These are phyloP conservation scores for Phytophthora palmivora DNA, from an alignment of 352 stramenopile species.

Conservation along the genomic window DNA sequence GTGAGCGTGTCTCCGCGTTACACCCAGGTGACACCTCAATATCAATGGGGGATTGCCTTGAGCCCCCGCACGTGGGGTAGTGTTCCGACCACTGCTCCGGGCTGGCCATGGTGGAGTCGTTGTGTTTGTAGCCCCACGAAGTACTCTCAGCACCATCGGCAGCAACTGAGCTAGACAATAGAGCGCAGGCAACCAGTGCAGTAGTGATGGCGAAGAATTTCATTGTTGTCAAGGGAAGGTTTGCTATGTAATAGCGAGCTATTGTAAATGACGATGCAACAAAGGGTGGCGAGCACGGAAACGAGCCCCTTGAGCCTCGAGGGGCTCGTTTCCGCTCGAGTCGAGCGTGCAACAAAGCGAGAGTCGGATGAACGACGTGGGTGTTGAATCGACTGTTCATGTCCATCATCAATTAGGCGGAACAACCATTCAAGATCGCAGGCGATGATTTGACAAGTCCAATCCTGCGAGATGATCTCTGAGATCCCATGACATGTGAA, in stretches of 20 bases:
- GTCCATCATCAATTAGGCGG: too few species aligned
- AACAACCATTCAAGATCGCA: conserved; percentile 12
- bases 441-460: conserved; percentile 24
- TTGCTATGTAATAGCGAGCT: conserved; percentile 14
- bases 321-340: too few species aligned
- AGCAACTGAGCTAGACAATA: conserved; percentile 8
- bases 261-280: conserved; percentile 23
- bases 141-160: conserved; percentile 9
- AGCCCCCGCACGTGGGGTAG: conserved; percentile 36
- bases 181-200: conserved; percentile 14
- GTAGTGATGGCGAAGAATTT: conserved; percentile 20
- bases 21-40: too few species aligned
- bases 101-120: conserved; percentile 19
- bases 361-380: conserved; percentile 1
- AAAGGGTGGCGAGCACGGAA: conserved; percentile 7
- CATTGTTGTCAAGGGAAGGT: too few species aligned
- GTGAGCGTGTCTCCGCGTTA: too few species aligned
- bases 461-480: too few species aligned
- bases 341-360: not conserved
- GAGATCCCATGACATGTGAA: conserved; percentile 3
- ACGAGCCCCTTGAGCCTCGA: conserved; percentile 12
- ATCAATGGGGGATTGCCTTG: conserved; percentile 36
- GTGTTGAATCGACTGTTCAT: too few species aligned
- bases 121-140: too few species aligned
- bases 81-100: conserved; percentile 27